These are phyloP conservation scores for Zostera marina DNA, from an alignment of 116 monocot species.

Conservation along the genomic window DNA sequence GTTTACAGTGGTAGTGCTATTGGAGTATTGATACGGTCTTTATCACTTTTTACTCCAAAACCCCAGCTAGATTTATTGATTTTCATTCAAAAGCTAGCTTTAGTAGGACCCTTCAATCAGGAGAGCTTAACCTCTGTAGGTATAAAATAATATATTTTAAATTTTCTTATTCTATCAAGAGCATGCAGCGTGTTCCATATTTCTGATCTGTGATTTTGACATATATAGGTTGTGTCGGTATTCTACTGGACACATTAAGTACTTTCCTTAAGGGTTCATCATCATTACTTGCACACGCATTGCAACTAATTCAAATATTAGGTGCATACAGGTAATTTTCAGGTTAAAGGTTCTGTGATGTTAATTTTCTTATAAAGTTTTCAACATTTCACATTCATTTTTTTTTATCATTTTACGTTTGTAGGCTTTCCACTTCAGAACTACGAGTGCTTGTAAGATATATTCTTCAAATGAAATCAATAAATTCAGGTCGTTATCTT, in stretches of 20 bases:
- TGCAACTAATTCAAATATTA: conserved; percentile 80
- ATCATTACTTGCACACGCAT: conserved; percentile 64
- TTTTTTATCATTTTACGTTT: neutral
- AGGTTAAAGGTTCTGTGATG: neutral
- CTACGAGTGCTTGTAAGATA: conserved; percentile 71
- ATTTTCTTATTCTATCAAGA: neutral
- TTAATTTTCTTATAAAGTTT: no score
- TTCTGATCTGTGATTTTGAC: neutral
- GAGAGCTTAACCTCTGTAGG: conserved; percentile 93
- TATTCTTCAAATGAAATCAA: conserved; percentile 66
- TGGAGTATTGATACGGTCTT: conserved; percentile 66
- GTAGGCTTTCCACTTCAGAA: conserved; percentile 82
- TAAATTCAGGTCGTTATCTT: conserved; percentile 60
- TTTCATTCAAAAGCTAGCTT: conserved; percentile 81
- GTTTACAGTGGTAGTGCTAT: conserved; percentile 90
- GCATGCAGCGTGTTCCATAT: neutral
- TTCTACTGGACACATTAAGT: conserved; percentile 72
- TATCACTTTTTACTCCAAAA: conserved; percentile 83
- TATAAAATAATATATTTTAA: conserved; percentile 9
- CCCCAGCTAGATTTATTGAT: conserved; percentile 74
- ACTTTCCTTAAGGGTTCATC: conserved; percentile 70
- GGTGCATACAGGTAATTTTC: conserved; percentile 75
- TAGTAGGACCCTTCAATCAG: conserved; percentile 78
- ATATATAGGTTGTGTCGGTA: conserved; percentile 66
- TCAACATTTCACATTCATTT: neutral